Evolutionary conservation across 148 eudicot genomes (phyloP), one percentile per base, ranked within the genome.

Genomic region (Chenopodium suecicum): DNA sequence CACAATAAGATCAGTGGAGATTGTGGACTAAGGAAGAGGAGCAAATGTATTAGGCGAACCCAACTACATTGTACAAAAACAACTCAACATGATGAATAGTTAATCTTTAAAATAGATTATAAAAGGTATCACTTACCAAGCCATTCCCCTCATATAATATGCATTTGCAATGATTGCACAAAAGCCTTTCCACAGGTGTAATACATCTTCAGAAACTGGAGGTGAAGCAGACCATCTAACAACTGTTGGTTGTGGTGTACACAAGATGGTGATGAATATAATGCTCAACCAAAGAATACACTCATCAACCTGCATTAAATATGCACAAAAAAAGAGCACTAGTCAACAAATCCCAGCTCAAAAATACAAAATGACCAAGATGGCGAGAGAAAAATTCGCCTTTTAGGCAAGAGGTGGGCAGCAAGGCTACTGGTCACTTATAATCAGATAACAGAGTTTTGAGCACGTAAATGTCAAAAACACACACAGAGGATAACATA

Each of bases 151-250:
- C 84, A 92, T 58, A 80, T 79, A 95, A 81, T 95, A 95, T 29
- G 99, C 99, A 78, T 95, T 92, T 32, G 99, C 97, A 76, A 95
- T 95, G 83, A 95, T 90, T 67, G 97, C 93, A 84, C 98, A 95
- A 75, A 95, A 95, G 74, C 98, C 98, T 83, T 94, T 94, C 99
- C 99, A 95, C 62, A 91, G 91, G 65, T 81, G 86, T 77, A 88
- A 58, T 78, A 87, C 90, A 77, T 94, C 98, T 79, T 94, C 90
- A 0, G 97, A 91, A 7, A 95, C 98, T 0, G 99, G 93, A 47
- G 97, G 86, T 2, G 94, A 86, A 25, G 94, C 84, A 7, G 99
- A 95, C 99, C 99, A 95, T 79, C 97, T 86, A 58, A 95, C 91
- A 70, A 95, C 74, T 13, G 99, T 95, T 80, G 99, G 98, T 82